These are phyloP conservation scores for Gastrolobium villosum DNA, from an alignment of 306 rosid genomes.

Conservation along the genomic window DNA sequence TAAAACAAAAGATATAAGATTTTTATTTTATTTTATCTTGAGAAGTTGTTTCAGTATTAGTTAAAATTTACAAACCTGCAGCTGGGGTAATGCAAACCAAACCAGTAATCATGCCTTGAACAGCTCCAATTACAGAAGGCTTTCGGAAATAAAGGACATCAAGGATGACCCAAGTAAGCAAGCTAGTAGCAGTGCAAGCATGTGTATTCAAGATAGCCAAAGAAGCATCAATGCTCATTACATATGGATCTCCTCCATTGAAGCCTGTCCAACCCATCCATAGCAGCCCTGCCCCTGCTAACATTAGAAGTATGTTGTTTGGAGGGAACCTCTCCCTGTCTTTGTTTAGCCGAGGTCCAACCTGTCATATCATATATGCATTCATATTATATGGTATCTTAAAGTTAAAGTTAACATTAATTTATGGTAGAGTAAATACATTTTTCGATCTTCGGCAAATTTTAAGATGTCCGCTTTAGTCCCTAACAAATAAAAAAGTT, in stretches of 20 bases:
- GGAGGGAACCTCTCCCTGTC: slow-evolving; percentile 69
- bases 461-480: too few species aligned
- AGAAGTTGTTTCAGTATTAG: background rate
- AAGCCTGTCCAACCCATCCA: slow-evolving; percentile 69
- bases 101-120: slow-evolving; percentile 71
- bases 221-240: slow-evolving; percentile 52
- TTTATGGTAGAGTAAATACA: too few species aligned
- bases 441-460: too few species aligned
- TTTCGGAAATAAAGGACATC: slow-evolving; percentile 58
- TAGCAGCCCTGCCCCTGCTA: slow-evolving; percentile 58
- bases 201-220: slow-evolving; percentile 60
- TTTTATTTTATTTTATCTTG: background rate
- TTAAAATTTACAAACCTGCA: slow-evolving; percentile 51
- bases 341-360: slow-evolving; percentile 65
- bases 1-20: background rate
- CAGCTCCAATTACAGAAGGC: slow-evolving; percentile 68
- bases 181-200: slow-evolving; percentile 67
- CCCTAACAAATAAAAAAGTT: too few species aligned
- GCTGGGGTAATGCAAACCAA: slow-evolving; percentile 66
- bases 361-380: slow-evolving; percentile 35
- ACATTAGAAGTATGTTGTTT: slow-evolving; percentile 59
- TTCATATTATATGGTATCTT: too few species aligned
- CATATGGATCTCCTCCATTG: slow-evolving; percentile 69
- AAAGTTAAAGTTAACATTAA: too few species aligned
- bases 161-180: slow-evolving; percentile 64